Percentiles rank a stretch among this genome's conserved stretches.
phyloP scores from a whole-genome alignment of 169 alveolate genomes.

The Cryptosporidium ryanae region DNA sequence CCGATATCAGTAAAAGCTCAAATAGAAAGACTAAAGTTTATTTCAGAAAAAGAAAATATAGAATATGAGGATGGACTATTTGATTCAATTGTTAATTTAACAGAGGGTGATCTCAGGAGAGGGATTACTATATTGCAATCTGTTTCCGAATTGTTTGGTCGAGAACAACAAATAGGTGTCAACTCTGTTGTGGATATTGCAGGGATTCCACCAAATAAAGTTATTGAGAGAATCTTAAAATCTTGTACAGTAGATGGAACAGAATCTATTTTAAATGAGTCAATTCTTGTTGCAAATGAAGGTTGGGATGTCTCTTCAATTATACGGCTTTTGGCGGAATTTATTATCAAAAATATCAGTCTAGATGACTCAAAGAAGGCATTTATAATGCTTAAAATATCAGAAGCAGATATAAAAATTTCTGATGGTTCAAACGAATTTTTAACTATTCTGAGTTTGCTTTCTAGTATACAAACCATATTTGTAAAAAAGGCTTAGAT shows the following conservation, averaged over 20 bases:
- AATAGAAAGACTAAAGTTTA: slow-evolving; percentile 87
- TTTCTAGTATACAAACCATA: slow-evolving; percentile 47
- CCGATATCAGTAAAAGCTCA: slow-evolving; percentile 92
- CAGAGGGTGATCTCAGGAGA: slow-evolving; percentile 96
- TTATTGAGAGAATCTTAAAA: slow-evolving; percentile 73
- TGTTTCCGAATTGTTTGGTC: slow-evolving; percentile 83
- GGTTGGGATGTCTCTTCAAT: slow-evolving; percentile 43
- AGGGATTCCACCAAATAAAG: slow-evolving; percentile 79
- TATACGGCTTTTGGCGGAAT: slow-evolving; percentile 9
- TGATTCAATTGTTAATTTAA: slow-evolving; percentile 85
- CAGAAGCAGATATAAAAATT: slow-evolving; percentile 56
- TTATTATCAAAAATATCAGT: background rate
- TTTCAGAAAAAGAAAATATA: slow-evolving; percentile 85
- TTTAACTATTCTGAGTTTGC: slow-evolving; percentile 37
- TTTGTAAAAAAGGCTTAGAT: background rate
- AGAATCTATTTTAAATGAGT: slow-evolving; percentile 20
- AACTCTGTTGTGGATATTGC: slow-evolving; percentile 78
- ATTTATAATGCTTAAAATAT: slow-evolving; percentile 24
- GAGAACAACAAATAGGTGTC: slow-evolving; percentile 76
- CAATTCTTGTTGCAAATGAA: slow-evolving; percentile 18
- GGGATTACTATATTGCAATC: slow-evolving; percentile 93
- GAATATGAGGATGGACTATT: slow-evolving; percentile 82
- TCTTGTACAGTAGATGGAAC: slow-evolving; percentile 75
- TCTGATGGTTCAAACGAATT: slow-evolving; percentile 72
- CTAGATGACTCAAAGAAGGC: slow-evolving; percentile 69